phyloP scores from a whole-genome alignment of 106 monocot species.

The Platanthera guangdongensis region DNA sequence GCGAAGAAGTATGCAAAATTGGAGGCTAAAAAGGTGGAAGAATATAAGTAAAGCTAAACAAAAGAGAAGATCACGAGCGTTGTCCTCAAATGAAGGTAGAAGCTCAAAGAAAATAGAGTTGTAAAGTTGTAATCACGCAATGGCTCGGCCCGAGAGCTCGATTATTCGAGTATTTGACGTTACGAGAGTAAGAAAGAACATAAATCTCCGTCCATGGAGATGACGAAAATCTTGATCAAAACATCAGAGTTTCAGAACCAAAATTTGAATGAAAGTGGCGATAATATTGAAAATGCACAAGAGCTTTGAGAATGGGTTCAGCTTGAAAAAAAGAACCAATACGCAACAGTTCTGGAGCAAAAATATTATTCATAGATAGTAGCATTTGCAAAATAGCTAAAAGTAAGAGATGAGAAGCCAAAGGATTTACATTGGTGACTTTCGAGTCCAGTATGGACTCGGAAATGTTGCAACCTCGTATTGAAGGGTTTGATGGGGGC shows the following conservation, averaged over 20 bases:
- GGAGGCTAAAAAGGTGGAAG: conserved; percentile 62
- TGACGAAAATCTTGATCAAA: conserved; percentile 3
- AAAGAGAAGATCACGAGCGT: conserved; percentile 11
- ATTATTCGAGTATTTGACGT: conserved; percentile 51
- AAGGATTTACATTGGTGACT: conserved; percentile 50
- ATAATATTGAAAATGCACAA: conserved; percentile 50
- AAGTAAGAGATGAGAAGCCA: conserved; percentile 71
- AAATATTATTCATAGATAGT: conserved; percentile 61
- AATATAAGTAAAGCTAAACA: conserved; percentile 25
- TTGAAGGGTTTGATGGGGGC: conserved; percentile 42
- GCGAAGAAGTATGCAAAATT: conserved; percentile 71
- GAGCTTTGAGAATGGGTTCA: conserved; percentile 58
- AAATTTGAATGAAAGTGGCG: conserved; percentile 21
- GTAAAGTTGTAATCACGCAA: neutral
- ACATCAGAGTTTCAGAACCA: conserved; percentile 20
- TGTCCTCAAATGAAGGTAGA: conserved; percentile 15
- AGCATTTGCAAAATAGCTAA: conserved; percentile 76
- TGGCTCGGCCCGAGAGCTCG: conserved; percentile 12
- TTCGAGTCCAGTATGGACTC: conserved; percentile 57
- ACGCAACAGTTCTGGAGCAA: conserved; percentile 30
- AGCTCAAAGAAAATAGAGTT: conserved; percentile 14
- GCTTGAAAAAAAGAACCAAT: conserved; percentile 28
- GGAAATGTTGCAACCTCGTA: conserved; percentile 49
- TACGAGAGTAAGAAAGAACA: conserved; percentile 35
- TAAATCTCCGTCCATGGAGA: neutral